Evolutionary conservation across 2,329 filamentous ascomycete species (phyloP).

Genomic region (Colletotrichum coccodes): DNA sequence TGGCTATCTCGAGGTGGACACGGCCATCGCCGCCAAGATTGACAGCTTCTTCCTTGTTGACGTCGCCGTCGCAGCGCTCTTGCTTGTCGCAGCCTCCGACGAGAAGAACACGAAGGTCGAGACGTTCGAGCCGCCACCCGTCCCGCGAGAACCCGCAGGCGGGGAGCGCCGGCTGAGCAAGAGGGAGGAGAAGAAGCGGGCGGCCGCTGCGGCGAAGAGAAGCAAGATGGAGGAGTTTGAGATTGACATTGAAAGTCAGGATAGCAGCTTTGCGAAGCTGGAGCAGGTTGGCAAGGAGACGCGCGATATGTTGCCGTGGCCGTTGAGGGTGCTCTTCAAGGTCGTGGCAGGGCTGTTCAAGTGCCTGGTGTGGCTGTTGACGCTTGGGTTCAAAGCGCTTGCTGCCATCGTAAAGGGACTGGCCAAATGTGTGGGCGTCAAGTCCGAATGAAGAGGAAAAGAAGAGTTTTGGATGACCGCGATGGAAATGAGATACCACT

Average conservation of each 20-base stretch:
- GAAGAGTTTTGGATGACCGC: background rate
- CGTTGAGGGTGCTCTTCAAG: conserved; percentile 59
- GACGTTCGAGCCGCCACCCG: conserved; percentile 69
- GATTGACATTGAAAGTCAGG: conserved; percentile 72
- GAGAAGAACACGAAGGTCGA: conserved; percentile 62
- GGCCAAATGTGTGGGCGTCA: conserved; percentile 58
- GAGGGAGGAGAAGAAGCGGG: conserved; percentile 36
- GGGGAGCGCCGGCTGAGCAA: conserved; percentile 42
- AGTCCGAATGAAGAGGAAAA: conserved; percentile 10
- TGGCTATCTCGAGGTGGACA: conserved; percentile 71
- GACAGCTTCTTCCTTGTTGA: conserved; percentile 71
- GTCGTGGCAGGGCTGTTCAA: conserved; percentile 65
- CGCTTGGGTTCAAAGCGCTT: conserved; percentile 64
- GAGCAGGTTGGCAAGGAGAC: conserved; percentile 46
- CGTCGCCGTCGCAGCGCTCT: conserved; percentile 68
- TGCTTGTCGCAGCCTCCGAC: conserved; percentile 68
- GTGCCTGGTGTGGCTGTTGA: conserved; percentile 67
- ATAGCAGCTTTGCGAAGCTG: conserved; percentile 55
- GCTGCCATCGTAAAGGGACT: conserved; percentile 60
- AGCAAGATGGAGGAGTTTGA: conserved; percentile 66
- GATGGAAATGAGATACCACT: conserved; percentile 30
- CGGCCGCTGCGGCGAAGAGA: conserved; percentile 36
- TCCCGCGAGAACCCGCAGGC: conserved; percentile 35
- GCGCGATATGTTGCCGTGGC: conserved; percentile 61
- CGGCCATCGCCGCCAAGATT: conserved; percentile 66